Evolutionary conservation across 305 asterid species (phyloP), one percentile per base, ranked within the genome.

Genomic region (Andrographis paniculata): DNA sequence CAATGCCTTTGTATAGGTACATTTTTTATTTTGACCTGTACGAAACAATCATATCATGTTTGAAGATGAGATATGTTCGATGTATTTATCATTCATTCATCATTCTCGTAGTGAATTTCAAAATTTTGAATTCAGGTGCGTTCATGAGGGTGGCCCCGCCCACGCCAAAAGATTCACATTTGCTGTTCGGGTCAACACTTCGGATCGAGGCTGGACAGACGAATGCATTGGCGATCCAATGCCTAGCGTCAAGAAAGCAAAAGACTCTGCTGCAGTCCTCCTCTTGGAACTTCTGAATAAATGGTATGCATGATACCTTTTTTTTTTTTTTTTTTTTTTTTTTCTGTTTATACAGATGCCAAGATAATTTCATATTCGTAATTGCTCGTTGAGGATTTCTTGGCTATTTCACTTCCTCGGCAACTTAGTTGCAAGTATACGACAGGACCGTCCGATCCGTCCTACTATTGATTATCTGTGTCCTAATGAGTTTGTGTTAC

Each of bases 171-270:
- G 82, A 73, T 91, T 91, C 57, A 91, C 96, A 9, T 87, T 77
- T 62, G 75, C 93, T 13, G 99, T 91, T 36, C 76, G 95, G 5
- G 93, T 91, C 10, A 91, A 91, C 54, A 81, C 96, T 16, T 66
- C 87, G 9, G 99, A 87, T 57, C 72, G 67, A 66, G 96, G 99
- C 41, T 81, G 83, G 94, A 81, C 94, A 1, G 96, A 91, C 50
- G 99, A 91, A 65, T 91, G 99, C 65, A 64, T 91, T 1, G 99
- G 96, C 28, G 96, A 91, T 56, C 91, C 99, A 6, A 84, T 91
- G 95, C 99, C 96, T 5, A 91, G 94, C 53, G 99, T 91, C 45
- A 91, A 91, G 85, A 91, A 84, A 66, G 99, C 99, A 15, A 91
- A 87, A 82, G 96, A 91, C 68, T 81, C 96, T 19, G 86, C 99